These are phyloP conservation scores for Irpex sp. DNA, from an alignment of 1,284 basidiomycete genomes.

Conservation along the genomic window DNA sequence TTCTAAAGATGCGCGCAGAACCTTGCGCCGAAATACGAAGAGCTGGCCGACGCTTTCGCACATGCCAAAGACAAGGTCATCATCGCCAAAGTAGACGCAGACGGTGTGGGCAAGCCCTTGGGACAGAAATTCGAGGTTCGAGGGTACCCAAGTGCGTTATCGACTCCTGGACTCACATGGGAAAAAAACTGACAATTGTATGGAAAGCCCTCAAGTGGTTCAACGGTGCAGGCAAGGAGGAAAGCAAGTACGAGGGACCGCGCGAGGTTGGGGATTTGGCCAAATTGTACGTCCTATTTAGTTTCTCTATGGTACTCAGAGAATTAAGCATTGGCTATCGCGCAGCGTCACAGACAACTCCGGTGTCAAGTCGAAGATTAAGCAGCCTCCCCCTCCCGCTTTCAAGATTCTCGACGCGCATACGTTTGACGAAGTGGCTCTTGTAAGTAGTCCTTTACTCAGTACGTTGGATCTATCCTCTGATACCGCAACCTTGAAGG, in stretches of 20 bases:
- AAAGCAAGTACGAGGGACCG: slow-evolving; percentile 72
- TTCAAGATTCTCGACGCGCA: slow-evolving; percentile 66
- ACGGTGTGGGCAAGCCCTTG: slow-evolving; percentile 75
- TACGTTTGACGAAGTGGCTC: slow-evolving; percentile 75
- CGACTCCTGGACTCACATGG: slow-evolving; percentile 2
- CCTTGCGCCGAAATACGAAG: slow-evolving; percentile 85
- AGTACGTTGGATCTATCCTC: background rate
- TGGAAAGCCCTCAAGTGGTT: slow-evolving; percentile 90
- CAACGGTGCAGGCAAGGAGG: slow-evolving; percentile 56
- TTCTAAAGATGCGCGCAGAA: slow-evolving; percentile 40
- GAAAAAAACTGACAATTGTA: background rate
- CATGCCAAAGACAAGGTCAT: slow-evolving; percentile 79
- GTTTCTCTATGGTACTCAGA: slow-evolving; percentile 3
- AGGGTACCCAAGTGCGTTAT: slow-evolving; percentile 80
- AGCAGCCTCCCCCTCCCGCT: slow-evolving; percentile 77
- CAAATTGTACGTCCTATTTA: slow-evolving; percentile 55
- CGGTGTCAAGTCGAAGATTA: slow-evolving; percentile 82
- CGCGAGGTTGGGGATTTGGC: slow-evolving; percentile 81
- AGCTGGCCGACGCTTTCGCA: slow-evolving; percentile 83
- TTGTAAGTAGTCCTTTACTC: slow-evolving; percentile 38
- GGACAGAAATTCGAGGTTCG: slow-evolving; percentile 75
- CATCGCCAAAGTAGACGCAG: slow-evolving; percentile 92
- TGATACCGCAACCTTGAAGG: slow-evolving; percentile 35
- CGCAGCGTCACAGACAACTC: slow-evolving; percentile 71
- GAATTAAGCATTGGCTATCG: background rate